These are phyloP conservation scores for Monosporascus cannonballus DNA, from an alignment of 2,329 filamentous ascomycete species.

Conservation along the genomic window DNA sequence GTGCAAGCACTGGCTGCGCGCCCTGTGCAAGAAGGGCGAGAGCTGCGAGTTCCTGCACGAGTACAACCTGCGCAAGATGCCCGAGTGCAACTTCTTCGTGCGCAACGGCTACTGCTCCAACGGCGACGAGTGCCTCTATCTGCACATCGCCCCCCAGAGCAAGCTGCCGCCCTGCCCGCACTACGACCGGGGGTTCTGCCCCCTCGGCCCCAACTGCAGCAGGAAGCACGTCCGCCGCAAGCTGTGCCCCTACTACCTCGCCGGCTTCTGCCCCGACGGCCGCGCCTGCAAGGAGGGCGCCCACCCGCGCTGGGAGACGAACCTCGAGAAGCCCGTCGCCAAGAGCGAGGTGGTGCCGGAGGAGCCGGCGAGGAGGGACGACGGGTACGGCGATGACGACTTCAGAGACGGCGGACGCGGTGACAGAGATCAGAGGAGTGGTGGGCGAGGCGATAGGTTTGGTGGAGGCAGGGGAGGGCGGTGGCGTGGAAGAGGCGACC, in stretches of 20 bases:
- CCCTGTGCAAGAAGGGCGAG: conserved; percentile 95
- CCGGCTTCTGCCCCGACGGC: conserved; percentile 88
- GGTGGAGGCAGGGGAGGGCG: conserved; percentile 24
- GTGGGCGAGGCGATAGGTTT: conserved; percentile 29
- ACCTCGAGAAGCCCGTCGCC: conserved; percentile 69
- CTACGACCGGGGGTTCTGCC: conserved; percentile 93
- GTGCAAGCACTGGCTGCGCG: conserved; percentile 98
- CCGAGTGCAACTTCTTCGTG: conserved; percentile 95
- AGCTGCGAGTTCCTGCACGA: conserved; percentile 97
- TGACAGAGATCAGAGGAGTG: conserved; percentile 23
- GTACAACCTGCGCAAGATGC: conserved; percentile 97
- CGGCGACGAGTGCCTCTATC: conserved; percentile 91
- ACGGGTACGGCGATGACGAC: conserved; percentile 32
- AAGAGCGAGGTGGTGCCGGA: conserved; percentile 57
- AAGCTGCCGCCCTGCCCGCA: conserved; percentile 78
- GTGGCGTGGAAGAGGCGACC: conserved; percentile 25
- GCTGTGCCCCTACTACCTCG: conserved; percentile 79
- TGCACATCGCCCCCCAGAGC: conserved; percentile 79
- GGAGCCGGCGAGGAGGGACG: conserved; percentile 38
- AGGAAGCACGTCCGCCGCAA: conserved; percentile 82
- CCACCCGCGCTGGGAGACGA: conserved; percentile 75
- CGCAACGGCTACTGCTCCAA: conserved; percentile 93
- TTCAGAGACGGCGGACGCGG: conserved; percentile 20
- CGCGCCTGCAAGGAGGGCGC: conserved; percentile 70
- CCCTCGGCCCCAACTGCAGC: conserved; percentile 77